A percentile compares a stretch with the other conserved stretches of the same genome.
Evolutionary conservation across 2,329 filamentous ascomycete species (phyloP).

Genomic region (Emydomyces testavorans): DNA sequence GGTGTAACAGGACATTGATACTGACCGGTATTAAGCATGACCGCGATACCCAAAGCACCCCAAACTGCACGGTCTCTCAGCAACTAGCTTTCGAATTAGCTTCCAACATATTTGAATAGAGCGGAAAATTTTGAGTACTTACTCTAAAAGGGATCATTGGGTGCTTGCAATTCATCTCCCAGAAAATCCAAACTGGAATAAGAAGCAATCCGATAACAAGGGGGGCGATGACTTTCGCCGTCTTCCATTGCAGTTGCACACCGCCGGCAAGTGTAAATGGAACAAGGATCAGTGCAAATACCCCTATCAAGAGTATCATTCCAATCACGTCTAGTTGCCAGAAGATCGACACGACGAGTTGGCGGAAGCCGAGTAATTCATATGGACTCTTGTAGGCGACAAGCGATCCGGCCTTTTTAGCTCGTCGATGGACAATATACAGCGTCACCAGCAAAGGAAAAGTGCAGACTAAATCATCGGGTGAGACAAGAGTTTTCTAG

Average conservation of each 20-base stretch:
- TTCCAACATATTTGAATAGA: background rate
- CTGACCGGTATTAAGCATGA: constrained; percentile 43
- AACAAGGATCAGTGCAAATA: constrained; percentile 43
- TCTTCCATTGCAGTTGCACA: constrained; percentile 39
- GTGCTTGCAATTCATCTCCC: constrained; percentile 43
- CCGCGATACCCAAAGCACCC: constrained; percentile 49
- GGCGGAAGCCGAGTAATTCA: constrained; percentile 31
- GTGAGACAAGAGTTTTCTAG: background rate
- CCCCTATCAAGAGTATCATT: constrained; percentile 42
- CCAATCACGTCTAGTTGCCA: constrained; percentile 47
- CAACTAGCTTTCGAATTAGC: constrained; percentile 24
- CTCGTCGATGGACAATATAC: constrained; percentile 41
- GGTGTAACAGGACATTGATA: background rate
- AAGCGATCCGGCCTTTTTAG: constrained; percentile 42
- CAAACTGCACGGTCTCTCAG: constrained; percentile 55
- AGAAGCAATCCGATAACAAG: constrained; percentile 42
- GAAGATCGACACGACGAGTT: constrained; percentile 39
- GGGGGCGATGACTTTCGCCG: constrained; percentile 41
- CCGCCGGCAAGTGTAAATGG: constrained; percentile 49
- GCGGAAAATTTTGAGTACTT: constrained; percentile 11
- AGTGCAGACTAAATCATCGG: constrained; percentile 32
- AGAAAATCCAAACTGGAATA: constrained; percentile 42
- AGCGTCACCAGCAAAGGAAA: constrained; percentile 46
- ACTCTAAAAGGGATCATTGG: constrained; percentile 49
- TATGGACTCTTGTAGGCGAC: constrained; percentile 36